Base-by-base conservation (phyloP, 257 asterid genomes). In the Solanum pinnatisectum region DNA sequence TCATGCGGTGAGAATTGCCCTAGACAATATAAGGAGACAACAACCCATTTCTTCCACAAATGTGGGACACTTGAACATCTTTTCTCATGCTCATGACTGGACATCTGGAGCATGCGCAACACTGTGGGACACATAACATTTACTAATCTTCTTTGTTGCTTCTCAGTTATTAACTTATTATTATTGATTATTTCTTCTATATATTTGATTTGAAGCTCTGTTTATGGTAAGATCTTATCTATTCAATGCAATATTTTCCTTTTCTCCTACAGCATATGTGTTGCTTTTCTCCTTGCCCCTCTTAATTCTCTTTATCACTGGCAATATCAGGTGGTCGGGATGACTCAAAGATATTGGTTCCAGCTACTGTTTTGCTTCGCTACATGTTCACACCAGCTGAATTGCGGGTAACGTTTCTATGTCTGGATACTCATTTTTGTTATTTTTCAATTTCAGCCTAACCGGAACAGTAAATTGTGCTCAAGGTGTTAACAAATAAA, bases 381-480 rank as follows among this genome's bases (percentile, higher is more conserved):
- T 88, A 94, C 91, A 95, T 96, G 99, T 96, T 96, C 91, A 91
- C 96, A 78, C 97, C 99, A 27, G 94, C 97, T 85, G 98, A 95
- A 90, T 85, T 96, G 91, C 92, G 98, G 98, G 98, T 96, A 95
- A 86, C 67, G 25, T 87, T 71, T 46, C 16, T 49, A n/a, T 78
- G 49, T 12, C 68, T 68, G 25, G 59, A 20, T 33, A 33, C 59
- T 82, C 30, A 14, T 27, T 49, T 30, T 49, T 27, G 20, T 82
- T 49, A 49, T 65, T n/a, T 30, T 82, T 46, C 70, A 32, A 30
- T 82, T 81, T 82, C 44, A 32, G 85, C 63, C 67, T 5, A 22
- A 79, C 25, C 46, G 25, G 84, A 42, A 25, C 63, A 44, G 39
- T 79, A 79, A 44, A 42, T 25, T 44, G 39, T 79, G 44, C 67